These are phyloP conservation scores for Stachybotrys echinatus DNA, from an alignment of 2,329 filamentous ascomycete species.

Conservation along the genomic window DNA sequence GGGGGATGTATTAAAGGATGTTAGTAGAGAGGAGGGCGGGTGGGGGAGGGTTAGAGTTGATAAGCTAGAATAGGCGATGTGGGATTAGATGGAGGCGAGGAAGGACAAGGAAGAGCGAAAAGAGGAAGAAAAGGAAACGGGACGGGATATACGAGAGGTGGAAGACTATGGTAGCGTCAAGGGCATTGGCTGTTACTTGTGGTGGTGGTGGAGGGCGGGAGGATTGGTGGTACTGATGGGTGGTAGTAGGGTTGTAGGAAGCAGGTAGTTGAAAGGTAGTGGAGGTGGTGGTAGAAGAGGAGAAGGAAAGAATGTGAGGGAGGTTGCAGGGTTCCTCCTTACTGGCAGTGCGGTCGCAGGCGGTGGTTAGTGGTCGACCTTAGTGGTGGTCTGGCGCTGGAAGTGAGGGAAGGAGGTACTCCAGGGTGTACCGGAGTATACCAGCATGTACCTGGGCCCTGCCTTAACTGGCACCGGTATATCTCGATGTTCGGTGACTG, in stretches of 20 bases:
- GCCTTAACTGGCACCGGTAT: not conserved
- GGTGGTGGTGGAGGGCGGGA: no score
- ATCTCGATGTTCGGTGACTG: not conserved
- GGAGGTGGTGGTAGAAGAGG: not conserved
- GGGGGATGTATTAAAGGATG: not conserved
- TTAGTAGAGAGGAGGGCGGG: not conserved
- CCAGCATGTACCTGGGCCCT: not conserved
- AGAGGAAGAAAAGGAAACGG: not conserved
- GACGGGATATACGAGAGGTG: not conserved
- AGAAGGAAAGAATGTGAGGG: not conserved
- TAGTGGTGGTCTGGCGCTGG: no score
- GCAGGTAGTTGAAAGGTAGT: not conserved
- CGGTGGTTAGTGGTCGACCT: no score
- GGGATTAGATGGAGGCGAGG: not conserved
- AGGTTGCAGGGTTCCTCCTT: no score
- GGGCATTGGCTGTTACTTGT: not conserved
- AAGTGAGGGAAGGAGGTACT: not conserved
- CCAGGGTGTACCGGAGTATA: not conserved
- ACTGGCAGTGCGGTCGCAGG: no score
- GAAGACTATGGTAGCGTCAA: not conserved
- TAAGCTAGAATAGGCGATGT: not conserved
- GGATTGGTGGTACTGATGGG: no score
- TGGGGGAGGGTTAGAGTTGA: not conserved
- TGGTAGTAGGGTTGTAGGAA: not conserved
- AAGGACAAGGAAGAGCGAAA: not conserved